These are phyloP conservation scores for Candida schatavii DNA, from an alignment of 805 yeast species.

Conservation along the genomic window DNA sequence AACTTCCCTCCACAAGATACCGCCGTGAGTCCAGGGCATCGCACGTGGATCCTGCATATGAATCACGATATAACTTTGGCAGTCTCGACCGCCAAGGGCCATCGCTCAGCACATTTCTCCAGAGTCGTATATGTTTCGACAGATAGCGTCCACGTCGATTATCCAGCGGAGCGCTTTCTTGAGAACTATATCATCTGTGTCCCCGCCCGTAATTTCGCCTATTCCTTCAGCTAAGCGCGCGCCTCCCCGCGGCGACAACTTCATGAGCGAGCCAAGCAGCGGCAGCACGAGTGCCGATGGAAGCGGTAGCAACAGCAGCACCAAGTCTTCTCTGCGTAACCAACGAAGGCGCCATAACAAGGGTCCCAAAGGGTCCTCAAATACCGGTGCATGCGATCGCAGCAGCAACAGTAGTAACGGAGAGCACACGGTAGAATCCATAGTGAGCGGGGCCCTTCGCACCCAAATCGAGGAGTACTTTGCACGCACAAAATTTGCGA, in stretches of 20 bases:
- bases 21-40: too few relatives aligned
- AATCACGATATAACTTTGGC: too few relatives aligned
- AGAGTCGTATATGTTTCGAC: background rate
- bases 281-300: too few relatives aligned
- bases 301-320: background rate
- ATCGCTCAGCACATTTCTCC: too few relatives aligned
- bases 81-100: too few relatives aligned
- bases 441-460: background rate
- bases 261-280: background rate
- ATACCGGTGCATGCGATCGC: background rate
- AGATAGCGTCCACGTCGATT: background rate
- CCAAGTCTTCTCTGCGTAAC: background rate
- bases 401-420: background rate
- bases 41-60: too few relatives aligned
- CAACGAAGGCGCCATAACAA: slow-evolving; percentile 8
- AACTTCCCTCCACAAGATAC: too few relatives aligned
- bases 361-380: background rate
- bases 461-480: slow-evolving; percentile 18
- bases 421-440: background rate
- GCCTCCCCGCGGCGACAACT: background rate
- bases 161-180: background rate
- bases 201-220: background rate
- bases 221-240: background rate
- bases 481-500: slow-evolving; percentile 14
- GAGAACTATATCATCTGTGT: background rate